phyloP scores from a whole-genome alignment of 768 basidiomycete species.

The Hypsizygus marmoreus region DNA sequence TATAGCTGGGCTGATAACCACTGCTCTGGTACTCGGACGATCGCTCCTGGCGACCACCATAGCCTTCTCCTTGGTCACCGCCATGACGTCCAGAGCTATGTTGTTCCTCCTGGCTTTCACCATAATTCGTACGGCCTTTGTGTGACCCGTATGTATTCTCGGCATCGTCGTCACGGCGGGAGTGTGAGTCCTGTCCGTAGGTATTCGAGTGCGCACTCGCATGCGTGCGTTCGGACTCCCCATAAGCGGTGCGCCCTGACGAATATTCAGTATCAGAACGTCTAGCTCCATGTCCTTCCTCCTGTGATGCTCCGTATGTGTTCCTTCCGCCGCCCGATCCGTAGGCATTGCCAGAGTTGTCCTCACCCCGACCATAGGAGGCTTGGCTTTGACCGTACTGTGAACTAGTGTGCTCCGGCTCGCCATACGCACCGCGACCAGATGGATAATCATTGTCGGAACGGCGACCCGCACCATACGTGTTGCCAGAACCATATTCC shows the following conservation, averaged over 20 bases:
- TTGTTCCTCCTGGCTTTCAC: conserved; percentile 3
- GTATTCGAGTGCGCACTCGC: conserved; percentile 1
- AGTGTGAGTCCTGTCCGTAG: conserved; percentile 1
- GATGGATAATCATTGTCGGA: conserved; percentile 5
- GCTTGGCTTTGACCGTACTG: neutral
- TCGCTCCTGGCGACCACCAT: conserved; percentile 1
- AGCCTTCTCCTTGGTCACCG: conserved; percentile 2
- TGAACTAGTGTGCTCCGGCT: neutral
- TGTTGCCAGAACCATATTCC: conserved; percentile 8
- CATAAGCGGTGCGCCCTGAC: conserved; percentile 8
- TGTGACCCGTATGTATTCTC: neutral
- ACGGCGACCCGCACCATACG: conserved; percentile 2
- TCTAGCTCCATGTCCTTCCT: conserved; percentile 8
- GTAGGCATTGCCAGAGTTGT: conserved; percentile 6
- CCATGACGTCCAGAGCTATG: neutral
- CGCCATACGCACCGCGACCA: conserved; percentile 1
- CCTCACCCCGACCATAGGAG: neutral
- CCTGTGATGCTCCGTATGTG: neutral
- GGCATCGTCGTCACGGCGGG: too few species aligned
- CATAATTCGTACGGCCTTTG: conserved; percentile 3
- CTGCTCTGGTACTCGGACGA: conserved; percentile 18
- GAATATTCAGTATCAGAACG: conserved; percentile 11
- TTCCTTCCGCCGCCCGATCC: conserved; percentile 13
- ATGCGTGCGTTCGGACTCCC: conserved; percentile 1
- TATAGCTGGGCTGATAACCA: conserved; percentile 18